Evolutionary conservation across 2,329 filamentous ascomycete species (phyloP).

Genomic region (Paramyrothecium sp.): DNA sequence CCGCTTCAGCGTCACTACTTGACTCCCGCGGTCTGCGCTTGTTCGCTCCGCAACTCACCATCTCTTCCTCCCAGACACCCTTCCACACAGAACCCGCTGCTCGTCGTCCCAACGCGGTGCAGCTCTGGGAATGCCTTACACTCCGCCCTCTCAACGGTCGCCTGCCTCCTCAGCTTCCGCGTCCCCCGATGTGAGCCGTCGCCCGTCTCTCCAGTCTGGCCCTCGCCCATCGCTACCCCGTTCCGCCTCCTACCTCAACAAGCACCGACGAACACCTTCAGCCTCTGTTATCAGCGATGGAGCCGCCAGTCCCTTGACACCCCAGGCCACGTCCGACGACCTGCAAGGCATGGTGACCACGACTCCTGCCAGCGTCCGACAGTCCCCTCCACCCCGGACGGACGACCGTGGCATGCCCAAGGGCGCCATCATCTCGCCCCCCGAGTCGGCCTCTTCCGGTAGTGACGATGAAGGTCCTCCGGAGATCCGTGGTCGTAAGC

Average conservation of each 20-base stretch:
- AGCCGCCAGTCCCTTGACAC: slow-evolving; percentile 37
- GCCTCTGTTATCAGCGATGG: slow-evolving; percentile 26
- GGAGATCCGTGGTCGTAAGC: slow-evolving; percentile 44
- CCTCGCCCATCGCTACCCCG: slow-evolving; percentile 56
- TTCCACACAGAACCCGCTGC: slow-evolving; percentile 6
- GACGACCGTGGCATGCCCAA: slow-evolving; percentile 72
- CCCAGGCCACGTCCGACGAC: slow-evolving; percentile 49
- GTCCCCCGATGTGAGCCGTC: slow-evolving; percentile 57
- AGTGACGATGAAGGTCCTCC: slow-evolving; percentile 76
- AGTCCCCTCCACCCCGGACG: slow-evolving; percentile 80
- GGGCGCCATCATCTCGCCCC: slow-evolving; percentile 86
- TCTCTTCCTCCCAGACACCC: slow-evolving; percentile 9
- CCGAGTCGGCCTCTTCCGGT: slow-evolving; percentile 77
- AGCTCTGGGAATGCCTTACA: slow-evolving; percentile 75
- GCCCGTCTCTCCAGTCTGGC: slow-evolving; percentile 53
- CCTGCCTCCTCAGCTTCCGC: slow-evolving; percentile 57
- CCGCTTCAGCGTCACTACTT: not conserved
- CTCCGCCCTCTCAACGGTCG: slow-evolving; percentile 69
- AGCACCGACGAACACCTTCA: slow-evolving; percentile 60
- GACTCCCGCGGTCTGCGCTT: not conserved
- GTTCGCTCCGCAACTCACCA: slow-evolving; percentile 4
- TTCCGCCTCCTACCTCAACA: slow-evolving; percentile 64
- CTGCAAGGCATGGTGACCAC: slow-evolving; percentile 38
- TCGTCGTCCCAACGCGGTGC: slow-evolving; percentile 15
- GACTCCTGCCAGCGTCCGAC: slow-evolving; percentile 58